Conservation (phyloP, 177 flowering plant species). For the Vitis hybrid region DNA sequence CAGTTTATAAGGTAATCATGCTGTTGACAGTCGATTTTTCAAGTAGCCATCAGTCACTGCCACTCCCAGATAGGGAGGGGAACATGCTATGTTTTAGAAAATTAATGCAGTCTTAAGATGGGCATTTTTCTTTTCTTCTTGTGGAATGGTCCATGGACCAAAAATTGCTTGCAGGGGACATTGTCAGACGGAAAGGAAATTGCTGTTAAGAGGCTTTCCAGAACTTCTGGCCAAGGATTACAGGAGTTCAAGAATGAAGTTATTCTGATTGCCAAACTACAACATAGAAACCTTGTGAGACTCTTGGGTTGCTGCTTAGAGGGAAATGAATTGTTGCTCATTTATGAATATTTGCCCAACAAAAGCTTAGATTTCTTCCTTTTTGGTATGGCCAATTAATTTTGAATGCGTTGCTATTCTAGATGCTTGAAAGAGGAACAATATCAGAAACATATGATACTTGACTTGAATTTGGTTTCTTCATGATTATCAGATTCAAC, state of each 20-base stretch:
- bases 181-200: slow-evolving; percentile 22
- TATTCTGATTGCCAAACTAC: neutral
- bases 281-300: slow-evolving; percentile 21
- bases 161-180: slow-evolving; percentile 22
- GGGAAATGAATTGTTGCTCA: slow-evolving; percentile 18
- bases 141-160: neutral
- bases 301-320: slow-evolving; percentile 23
- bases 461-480: no score
- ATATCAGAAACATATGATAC: no score
- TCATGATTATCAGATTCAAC: no score
- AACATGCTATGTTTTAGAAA: neutral
- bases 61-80: no score
- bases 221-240: slow-evolving; percentile 22
- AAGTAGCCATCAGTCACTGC: neutral
- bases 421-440: no score
- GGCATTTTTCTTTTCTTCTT: neutral
- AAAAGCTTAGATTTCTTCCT: slow-evolving; percentile 21
- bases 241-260: slow-evolving; percentile 3
- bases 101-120: neutral
- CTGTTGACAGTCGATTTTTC: neutral
- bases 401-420: no score
- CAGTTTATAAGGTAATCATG: slow-evolving; percentile 26
- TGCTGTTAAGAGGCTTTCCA: slow-evolving; percentile 39
- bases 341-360: slow-evolving; percentile 24
- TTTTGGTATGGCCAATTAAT: slow-evolving; percentile 21